Conservation (phyloP, 345 rosid species). For the Boechera retrofracta region DNA sequence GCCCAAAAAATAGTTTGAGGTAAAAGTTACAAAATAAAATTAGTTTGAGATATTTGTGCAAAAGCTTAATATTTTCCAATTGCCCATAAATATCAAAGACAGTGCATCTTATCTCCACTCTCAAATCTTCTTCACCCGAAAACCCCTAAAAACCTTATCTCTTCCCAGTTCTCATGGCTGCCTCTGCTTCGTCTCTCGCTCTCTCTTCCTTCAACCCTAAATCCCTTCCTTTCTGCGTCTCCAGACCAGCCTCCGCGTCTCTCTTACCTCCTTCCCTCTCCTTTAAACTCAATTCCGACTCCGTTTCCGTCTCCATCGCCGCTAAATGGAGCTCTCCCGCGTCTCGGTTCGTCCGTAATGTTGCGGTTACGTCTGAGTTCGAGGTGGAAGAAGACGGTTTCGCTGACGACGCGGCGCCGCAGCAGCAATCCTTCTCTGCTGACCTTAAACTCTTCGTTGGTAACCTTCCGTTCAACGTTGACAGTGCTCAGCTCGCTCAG, state of each 20-base stretch:
- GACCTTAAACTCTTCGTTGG: conserved; percentile 94
- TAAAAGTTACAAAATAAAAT: background rate
- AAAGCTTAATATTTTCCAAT: background rate
- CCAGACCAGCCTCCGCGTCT: conserved; percentile 50
- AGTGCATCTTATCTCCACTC: conserved; percentile 32
- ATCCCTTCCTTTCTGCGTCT: conserved; percentile 48
- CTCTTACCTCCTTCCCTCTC: conserved; percentile 49
- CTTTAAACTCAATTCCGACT: conserved; percentile 46
- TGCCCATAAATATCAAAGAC: conserved; percentile 37
- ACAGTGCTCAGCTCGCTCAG: conserved; percentile 89
- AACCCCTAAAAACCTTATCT: conserved; percentile 46
- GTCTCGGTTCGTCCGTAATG: conserved; percentile 62
- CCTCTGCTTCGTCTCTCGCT: conserved; percentile 66
- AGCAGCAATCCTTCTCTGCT: conserved; percentile 57
- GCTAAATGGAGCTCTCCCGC: conserved; percentile 40
- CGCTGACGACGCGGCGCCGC: conserved; percentile 51
- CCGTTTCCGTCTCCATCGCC: conserved; percentile 51
- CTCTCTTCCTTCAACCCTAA: conserved; percentile 67
- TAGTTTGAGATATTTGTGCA: conserved; percentile 22
- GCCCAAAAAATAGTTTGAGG: background rate
- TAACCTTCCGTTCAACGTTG: conserved; percentile 86
- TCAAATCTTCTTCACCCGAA: conserved; percentile 35
- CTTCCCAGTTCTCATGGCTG: conserved; percentile 55
- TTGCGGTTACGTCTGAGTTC: conserved; percentile 65
- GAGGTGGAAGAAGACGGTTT: conserved; percentile 68